Base-by-base conservation (phyloP, 2,329 filamentous ascomycete genomes). In the Lecanosticta acicola region DNA sequence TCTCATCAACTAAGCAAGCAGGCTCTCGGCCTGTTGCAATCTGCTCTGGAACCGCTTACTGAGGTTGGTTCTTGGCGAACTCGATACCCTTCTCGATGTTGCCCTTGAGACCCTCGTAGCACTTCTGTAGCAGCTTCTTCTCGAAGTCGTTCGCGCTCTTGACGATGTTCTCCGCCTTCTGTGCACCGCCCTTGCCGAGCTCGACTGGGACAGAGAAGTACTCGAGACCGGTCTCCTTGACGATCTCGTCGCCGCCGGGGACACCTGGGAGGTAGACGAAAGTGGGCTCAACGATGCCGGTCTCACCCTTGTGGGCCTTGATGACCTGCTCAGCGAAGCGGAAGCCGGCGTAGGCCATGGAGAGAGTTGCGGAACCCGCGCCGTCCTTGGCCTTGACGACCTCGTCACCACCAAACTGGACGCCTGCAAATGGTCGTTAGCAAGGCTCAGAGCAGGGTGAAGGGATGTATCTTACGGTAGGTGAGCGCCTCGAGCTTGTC, bases 361-460 rank as follows among this genome's bases (percentile, higher is more conserved):
- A 94, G 44, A 95, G 79, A 49, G 89, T 95, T 57, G 89, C 89
- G 51, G 87, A 94, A 56, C 89, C 89, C 65, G 83, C 83, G 63
- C 89, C 89, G 57, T 93, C 86, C 81, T 95, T 95, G 67, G 89
- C 89, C 78, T 91, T 83, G 69, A 95, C 89, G 54, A 95, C 89
- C 75, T 95, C 89, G 60, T 98, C 93, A 77, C 93, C 93, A 68
- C 93, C 93, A 61, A 96, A 97, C 72, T 98, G 93, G 47, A 97
- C 87, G 59, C 79, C 78, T 81, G 55, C 32, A 33, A 26, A 41
- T 13, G 36, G 14, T 32, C 29, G 45, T 59, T 32, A 59, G 53
- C 35, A 4, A 20, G 33, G 34, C 24, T 39, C 34, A 10, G 34
- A 13, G 18, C 40, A 16, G 36, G 21, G 17, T 35, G 20, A 35